Percentiles rank a stretch among this genome's conserved stretches.
Evolutionary conservation across 2,329 filamentous ascomycete genomes (phyloP).

Genomic region (Trichoderma polysporum): DNA sequence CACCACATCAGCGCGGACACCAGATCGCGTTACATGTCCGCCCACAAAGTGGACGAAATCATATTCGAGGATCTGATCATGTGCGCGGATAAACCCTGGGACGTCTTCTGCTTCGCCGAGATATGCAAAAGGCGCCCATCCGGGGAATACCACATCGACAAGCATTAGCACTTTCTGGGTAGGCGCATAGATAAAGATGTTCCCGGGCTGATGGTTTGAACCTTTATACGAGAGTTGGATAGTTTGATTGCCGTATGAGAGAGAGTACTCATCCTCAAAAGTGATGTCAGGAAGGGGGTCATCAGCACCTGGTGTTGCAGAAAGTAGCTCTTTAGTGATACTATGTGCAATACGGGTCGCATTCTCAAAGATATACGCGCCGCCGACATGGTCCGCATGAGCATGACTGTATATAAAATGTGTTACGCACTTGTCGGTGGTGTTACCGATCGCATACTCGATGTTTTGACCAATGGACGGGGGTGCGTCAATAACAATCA

Average conservation of each 20-base stretch:
- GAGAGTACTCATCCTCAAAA: not conserved
- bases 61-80: not conserved
- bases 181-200: not conserved
- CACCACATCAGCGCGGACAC: not conserved
- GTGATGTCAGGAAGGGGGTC: not conserved
- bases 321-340: not conserved
- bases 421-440: not conserved
- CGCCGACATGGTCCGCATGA: not conserved
- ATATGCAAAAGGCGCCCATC: not conserved
- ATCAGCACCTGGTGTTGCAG: not conserved
- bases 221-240: not conserved
- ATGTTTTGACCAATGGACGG: not conserved
- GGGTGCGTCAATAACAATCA: not conserved
- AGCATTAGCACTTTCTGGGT: not conserved
- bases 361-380: not conserved
- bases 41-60: not conserved
- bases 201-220: not conserved
- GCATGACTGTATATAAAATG: not conserved
- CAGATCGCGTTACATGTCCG: not conserved
- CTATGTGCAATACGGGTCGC: not conserved
- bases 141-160: not conserved
- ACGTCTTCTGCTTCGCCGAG: not conserved
- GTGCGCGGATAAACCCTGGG: not conserved
- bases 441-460: not conserved
- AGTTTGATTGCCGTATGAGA: not conserved